A percentile compares a stretch with the other conserved stretches of the same genome.
These are phyloP conservation scores for Strobilomyces echinocephalus DNA, from an alignment of 768 basidiomycete species.

Conservation along the genomic window DNA sequence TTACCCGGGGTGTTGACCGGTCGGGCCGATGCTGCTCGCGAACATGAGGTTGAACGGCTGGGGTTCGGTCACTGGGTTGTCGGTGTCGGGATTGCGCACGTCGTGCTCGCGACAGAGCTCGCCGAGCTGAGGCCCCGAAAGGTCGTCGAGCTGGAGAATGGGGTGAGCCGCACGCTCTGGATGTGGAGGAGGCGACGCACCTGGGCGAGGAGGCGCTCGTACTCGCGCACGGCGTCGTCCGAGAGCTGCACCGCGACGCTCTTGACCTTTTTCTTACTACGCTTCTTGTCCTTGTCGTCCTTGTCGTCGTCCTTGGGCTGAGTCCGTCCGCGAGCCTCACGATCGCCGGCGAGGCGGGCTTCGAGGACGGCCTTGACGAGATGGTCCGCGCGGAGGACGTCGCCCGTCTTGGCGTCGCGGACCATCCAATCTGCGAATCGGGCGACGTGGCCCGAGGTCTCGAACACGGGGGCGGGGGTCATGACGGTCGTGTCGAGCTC, in stretches of 20 bases:
- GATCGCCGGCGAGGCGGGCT: slow-evolving; percentile 84
- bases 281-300: slow-evolving; percentile 39
- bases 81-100: slow-evolving; percentile 87
- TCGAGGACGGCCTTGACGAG: slow-evolving; percentile 90
- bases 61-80: slow-evolving; percentile 88
- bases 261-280: slow-evolving; percentile 55
- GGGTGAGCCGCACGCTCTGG: neutral
- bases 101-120: slow-evolving; percentile 75
- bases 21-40: slow-evolving; percentile 93
- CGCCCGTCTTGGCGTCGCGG: slow-evolving; percentile 91
- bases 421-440: slow-evolving; percentile 99
- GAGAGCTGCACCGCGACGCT: slow-evolving; percentile 62
- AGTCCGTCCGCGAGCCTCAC: slow-evolving; percentile 76
- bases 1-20: slow-evolving; percentile 92
- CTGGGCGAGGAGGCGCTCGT: slow-evolving; percentile 84
- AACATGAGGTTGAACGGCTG: slow-evolving; percentile 99
- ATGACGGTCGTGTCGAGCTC: slow-evolving; percentile 98
- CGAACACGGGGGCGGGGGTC: slow-evolving; percentile 92
- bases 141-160: slow-evolving; percentile 61
- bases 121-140: slow-evolving; percentile 83
- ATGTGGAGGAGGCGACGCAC: slow-evolving; percentile 40
- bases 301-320: slow-evolving; percentile 62
- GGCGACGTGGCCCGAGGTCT: slow-evolving; percentile 95
- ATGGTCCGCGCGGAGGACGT: slow-evolving; percentile 95
- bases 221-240: slow-evolving; percentile 70